Base-by-base conservation (phyloP, 371 early-diverging fungal species). In the Apophysomyces trapeziformis region DNA sequence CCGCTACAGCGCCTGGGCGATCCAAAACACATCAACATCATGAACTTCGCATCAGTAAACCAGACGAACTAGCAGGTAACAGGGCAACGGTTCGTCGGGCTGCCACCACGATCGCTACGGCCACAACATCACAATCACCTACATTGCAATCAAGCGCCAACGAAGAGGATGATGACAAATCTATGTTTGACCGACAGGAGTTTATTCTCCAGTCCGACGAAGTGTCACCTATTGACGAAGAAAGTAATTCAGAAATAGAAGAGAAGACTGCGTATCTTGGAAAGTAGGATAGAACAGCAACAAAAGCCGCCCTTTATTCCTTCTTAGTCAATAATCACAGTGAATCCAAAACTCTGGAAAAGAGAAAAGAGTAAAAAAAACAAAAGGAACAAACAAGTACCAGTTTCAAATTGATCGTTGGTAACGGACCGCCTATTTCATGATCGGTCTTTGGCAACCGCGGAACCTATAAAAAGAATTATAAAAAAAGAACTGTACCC, bases 141-240 rank as follows among this genome's bases (percentile, higher is more conserved):
- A 50, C 54, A 18, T 50, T 50, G 54, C 16, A 50, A 11, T 26
- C 47, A 21, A 32, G 32, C 26, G 18, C 62, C 32, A 47, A 57
- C 11, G 62, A 47, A 36, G 57, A 26, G 32, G 32, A 56, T 16
- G 61, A 61, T 46, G 62, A 61, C 26, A 57, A 36, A 7, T 54
- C 56, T n/a, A 32, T 36, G 1, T 77, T 77, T 72, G 77, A 77
- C 63, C 70, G 75, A 60, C 77, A 77, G 50, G 77, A 77, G 35
- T 77, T 77, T 45, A 68, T 77, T 36, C 54, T 76, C 35, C 63
- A 59, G 11, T 72, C 76, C 5, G 67, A 65, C 5, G 76, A 76
- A 50, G 54, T 50, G 11, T 50, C 54, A 6, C 54, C 54, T 7
- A 50, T 21, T 9, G 54, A 50, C 21, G 21, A 26, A 50, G 7